Conservation (phyloP, 140 eudicot genomes). For the Cichorium intybus region DNA sequence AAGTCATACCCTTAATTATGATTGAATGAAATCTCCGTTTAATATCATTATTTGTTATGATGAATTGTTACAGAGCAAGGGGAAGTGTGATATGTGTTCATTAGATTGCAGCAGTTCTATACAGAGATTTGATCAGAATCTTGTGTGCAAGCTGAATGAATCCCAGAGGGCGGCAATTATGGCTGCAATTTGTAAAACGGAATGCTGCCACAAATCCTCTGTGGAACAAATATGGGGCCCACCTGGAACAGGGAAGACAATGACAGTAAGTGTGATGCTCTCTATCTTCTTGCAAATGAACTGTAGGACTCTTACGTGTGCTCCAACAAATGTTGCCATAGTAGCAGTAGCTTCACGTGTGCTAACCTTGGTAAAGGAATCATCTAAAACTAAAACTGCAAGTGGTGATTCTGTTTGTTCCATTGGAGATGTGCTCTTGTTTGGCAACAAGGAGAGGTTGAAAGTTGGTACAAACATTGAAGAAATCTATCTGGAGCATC, state of each 20-base stretch:
- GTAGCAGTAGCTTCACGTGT: constrained; percentile 31
- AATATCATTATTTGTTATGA: neutral
- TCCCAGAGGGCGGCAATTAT: constrained; percentile 45
- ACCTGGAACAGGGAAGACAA: constrained; percentile 74
- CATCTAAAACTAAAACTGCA: too few species aligned
- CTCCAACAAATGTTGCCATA: constrained; percentile 61
- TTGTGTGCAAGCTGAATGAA: constrained; percentile 26
- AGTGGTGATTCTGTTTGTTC: constrained; percentile 14
- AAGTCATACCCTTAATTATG: neutral
- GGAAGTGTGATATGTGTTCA: constrained; percentile 24
- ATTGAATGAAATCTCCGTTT: neutral
- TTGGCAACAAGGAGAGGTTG: constrained; percentile 56
- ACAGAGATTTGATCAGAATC: neutral
- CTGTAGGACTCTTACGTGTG: constrained; percentile 53
- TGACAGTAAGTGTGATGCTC: constrained; percentile 40
- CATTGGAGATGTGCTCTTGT: constrained; percentile 50
- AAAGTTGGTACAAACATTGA: constrained; percentile 39
- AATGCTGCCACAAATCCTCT: constrained; percentile 39
- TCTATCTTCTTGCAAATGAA: constrained; percentile 31
- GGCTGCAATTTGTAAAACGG: constrained; percentile 20
- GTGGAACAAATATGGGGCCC: constrained; percentile 70
- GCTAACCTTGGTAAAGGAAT: constrained; percentile 26
- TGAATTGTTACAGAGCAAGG: neutral
- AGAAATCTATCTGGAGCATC: constrained; percentile 50
- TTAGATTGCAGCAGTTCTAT: neutral